Conservation (phyloP, 805 yeast species). For the Komagataella mondaviorum region DNA sequence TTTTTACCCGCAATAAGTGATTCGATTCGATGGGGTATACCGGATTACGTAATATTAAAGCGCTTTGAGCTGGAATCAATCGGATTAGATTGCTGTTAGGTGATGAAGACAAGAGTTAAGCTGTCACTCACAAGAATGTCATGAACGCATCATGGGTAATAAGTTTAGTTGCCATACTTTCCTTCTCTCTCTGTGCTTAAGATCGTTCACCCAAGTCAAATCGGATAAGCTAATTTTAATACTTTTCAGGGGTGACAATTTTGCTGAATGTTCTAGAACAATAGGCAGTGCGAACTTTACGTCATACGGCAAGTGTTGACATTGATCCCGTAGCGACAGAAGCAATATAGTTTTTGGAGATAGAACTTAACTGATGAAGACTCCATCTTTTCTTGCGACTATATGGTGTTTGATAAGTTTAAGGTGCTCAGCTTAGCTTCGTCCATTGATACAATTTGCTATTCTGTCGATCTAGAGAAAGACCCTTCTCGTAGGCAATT, state of each 20-base stretch:
- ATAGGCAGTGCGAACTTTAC: background rate
- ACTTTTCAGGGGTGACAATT: background rate
- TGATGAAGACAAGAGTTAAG: background rate
- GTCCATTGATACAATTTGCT: constrained; percentile 9
- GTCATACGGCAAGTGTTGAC: background rate
- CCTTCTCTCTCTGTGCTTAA: background rate
- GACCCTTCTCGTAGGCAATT: constrained; percentile 28
- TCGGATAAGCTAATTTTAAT: no score
- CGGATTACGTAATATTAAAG: background rate
- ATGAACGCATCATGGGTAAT: background rate
- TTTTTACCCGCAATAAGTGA: background rate
- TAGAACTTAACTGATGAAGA: no score
- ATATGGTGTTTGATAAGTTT: background rate
- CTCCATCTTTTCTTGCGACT: background rate
- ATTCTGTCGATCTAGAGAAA: constrained; percentile 23
- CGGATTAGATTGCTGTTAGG: background rate
- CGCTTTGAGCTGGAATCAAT: background rate
- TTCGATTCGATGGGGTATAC: background rate
- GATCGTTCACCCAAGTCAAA: background rate
- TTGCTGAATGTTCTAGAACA: background rate
- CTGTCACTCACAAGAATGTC: background rate
- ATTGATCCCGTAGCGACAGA: background rate
- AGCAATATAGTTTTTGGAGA: background rate
- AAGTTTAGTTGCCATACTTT: background rate
- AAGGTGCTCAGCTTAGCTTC: background rate